These are phyloP conservation scores for Naematelia aurantialba DNA, from an alignment of 768 basidiomycete species.

Conservation along the genomic window DNA sequence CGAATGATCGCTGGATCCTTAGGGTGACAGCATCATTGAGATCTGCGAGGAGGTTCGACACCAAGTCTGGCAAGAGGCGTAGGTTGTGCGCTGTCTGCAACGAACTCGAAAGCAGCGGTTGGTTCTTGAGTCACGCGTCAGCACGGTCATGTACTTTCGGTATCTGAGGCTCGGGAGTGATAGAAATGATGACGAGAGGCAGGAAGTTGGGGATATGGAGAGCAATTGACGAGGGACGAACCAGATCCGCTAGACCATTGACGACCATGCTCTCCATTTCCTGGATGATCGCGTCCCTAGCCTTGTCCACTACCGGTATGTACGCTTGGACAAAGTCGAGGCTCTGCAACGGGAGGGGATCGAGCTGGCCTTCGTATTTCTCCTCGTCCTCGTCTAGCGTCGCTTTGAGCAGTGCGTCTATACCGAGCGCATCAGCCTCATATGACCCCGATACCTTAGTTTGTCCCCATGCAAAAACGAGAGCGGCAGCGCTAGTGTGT, in stretches of 20 bases:
- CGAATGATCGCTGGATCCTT: conserved; percentile 77
- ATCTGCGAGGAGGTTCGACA: conserved; percentile 71
- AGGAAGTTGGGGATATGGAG: too few species aligned
- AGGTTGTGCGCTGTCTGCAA: conserved; percentile 95
- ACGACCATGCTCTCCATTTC: conserved; percentile 93
- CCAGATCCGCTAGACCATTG: conserved; percentile 69
- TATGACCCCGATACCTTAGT: not conserved
- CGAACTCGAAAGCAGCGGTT: conserved; percentile 82
- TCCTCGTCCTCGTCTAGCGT: conserved; percentile 7
- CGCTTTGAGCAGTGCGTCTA: conserved; percentile 19
- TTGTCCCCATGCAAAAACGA: not conserved
- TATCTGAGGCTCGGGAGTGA: too few species aligned
- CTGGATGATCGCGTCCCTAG: conserved; percentile 65
- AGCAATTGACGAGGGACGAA: conserved; percentile 50
- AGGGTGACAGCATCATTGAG: conserved; percentile 77
- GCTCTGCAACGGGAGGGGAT: conserved; percentile 63
- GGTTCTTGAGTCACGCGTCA: conserved; percentile 67
- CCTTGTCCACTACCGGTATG: conserved; percentile 66
- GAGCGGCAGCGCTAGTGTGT: too few species aligned
- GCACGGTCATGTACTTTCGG: too few species aligned
- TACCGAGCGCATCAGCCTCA: not conserved
- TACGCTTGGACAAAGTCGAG: conserved; percentile 69
- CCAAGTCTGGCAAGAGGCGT: conserved; percentile 73
- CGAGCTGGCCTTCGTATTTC: conserved; percentile 13
- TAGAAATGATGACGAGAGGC: too few species aligned